phyloP scores from a whole-genome alignment of 2,329 filamentous ascomycete species.

The Mycocentrospora acerina region DNA sequence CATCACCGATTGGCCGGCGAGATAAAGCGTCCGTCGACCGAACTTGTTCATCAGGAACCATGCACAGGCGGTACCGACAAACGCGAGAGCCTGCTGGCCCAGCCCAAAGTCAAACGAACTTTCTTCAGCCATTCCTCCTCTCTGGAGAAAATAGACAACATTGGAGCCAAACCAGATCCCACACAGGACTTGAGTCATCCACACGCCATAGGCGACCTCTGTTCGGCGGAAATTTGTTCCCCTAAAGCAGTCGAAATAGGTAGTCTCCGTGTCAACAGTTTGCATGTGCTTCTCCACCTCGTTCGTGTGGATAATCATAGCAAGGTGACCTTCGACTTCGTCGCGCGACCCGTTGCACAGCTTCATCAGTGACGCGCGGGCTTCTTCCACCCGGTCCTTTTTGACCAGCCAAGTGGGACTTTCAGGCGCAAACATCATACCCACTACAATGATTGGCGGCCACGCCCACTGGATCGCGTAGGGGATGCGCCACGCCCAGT shows the following conservation, averaged over 20 bases:
- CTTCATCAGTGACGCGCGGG: slow-evolving; percentile 51
- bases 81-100: slow-evolving; percentile 8
- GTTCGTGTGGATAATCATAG: slow-evolving; percentile 59
- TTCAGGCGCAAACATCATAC: slow-evolving; percentile 49
- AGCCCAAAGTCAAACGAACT: slow-evolving; percentile 9
- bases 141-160: no score
- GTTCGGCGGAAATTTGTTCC: slow-evolving; percentile 57
- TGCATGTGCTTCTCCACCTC: slow-evolving; percentile 53
- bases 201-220: slow-evolving; percentile 56
- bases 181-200: slow-evolving; percentile 59
- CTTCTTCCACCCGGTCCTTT: slow-evolving; percentile 42
- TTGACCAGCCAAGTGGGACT: slow-evolving; percentile 53
- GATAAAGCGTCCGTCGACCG: slow-evolving; percentile 7
- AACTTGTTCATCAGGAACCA: slow-evolving; percentile 68
- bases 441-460: slow-evolving; percentile 44
- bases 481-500: slow-evolving; percentile 64
- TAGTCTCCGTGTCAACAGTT: slow-evolving; percentile 49
- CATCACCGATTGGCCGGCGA: slow-evolving; percentile 4
- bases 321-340: slow-evolving; percentile 45
- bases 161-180: slow-evolving; percentile 45
- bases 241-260: slow-evolving; percentile 53
- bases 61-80: slow-evolving; percentile 44
- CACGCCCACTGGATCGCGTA: slow-evolving; percentile 74
- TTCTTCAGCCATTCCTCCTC: slow-evolving; percentile 5
- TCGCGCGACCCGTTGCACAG: slow-evolving; percentile 42